These are phyloP conservation scores for Asclepias syriaca DNA, from an alignment of 257 asterid species.

Conservation along the genomic window DNA sequence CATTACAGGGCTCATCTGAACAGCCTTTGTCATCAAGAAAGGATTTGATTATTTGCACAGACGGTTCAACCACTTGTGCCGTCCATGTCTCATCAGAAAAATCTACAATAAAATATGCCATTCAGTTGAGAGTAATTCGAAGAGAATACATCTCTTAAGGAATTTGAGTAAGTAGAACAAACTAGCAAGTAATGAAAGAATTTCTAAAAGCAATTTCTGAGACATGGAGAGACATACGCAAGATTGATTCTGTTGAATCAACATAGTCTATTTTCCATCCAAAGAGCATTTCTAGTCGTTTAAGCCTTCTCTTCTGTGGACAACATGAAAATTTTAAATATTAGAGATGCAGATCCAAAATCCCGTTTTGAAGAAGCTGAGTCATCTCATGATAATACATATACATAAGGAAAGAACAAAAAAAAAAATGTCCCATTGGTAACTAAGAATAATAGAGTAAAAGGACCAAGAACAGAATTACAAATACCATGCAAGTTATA, in stretches of 20 bases:
- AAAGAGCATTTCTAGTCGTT: slow-evolving; percentile 59
- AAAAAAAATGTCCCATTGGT: background rate
- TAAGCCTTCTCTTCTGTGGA: slow-evolving; percentile 69
- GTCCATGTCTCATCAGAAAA: slow-evolving; percentile 48
- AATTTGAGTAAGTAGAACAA: background rate
- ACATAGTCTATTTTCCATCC: slow-evolving; percentile 74
- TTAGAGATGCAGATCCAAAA: background rate
- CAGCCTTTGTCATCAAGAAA: slow-evolving; percentile 36
- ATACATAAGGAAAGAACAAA: background rate
- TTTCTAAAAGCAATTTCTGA: background rate
- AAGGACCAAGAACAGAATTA: background rate
- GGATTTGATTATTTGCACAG: slow-evolving; percentile 42
- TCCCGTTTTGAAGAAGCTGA: background rate
- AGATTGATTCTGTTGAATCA: slow-evolving; percentile 61
- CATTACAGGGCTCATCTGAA: slow-evolving; percentile 20
- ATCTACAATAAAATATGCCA: slow-evolving; percentile 25
- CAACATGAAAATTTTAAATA: slow-evolving; percentile 4
- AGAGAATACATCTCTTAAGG: background rate
- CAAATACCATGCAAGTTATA: background rate
- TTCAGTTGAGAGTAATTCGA: slow-evolving; percentile 8
- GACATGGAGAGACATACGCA: slow-evolving; percentile 31
- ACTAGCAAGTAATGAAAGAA: background rate
- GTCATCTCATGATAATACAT: background rate
- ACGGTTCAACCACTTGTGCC: slow-evolving; percentile 58
- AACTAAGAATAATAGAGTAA: background rate